A percentile compares a stretch with the other conserved stretches of the same genome.
Evolutionary conservation across 305 asterid species (phyloP).

Genomic region (Ilex paraguariensis): DNA sequence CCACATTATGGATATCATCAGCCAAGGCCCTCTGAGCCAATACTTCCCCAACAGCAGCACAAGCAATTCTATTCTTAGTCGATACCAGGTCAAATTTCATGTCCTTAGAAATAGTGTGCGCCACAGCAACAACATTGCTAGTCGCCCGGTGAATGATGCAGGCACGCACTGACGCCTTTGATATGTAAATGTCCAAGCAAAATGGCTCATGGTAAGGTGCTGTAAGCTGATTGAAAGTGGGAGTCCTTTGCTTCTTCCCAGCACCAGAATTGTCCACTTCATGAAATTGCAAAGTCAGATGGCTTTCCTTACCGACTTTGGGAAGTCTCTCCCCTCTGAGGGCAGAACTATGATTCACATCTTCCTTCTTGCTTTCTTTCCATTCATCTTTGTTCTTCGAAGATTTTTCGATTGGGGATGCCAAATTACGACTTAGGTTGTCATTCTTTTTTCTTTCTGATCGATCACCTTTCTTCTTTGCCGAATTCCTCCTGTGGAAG

Average conservation of each 20-base stretch:
- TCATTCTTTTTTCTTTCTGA: slow-evolving; percentile 29
- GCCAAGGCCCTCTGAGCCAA: slow-evolving; percentile 82
- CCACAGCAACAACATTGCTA: slow-evolving; percentile 73
- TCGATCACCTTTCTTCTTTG: slow-evolving; percentile 29
- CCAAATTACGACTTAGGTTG: slow-evolving; percentile 7
- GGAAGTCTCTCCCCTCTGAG: background rate
- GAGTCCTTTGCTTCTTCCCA: slow-evolving; percentile 53
- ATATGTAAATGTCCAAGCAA: slow-evolving; percentile 68
- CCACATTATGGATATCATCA: slow-evolving; percentile 53
- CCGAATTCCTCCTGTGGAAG: slow-evolving; percentile 53
- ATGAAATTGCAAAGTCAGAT: slow-evolving; percentile 17
- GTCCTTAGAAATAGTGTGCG: slow-evolving; percentile 87
- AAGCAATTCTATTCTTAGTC: slow-evolving; percentile 60
- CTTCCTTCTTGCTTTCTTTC: slow-evolving; percentile 24
- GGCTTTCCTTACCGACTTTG: slow-evolving; percentile 13
- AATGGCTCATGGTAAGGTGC: slow-evolving; percentile 83
- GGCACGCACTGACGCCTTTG: slow-evolving; percentile 73
- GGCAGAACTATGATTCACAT: background rate
- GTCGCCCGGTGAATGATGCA: slow-evolving; percentile 74
- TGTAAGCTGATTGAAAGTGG: slow-evolving; percentile 72
- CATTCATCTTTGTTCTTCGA: slow-evolving; percentile 17
- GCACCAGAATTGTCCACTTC: slow-evolving; percentile 20
- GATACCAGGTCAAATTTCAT: slow-evolving; percentile 75
- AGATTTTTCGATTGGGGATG: slow-evolving; percentile 19
- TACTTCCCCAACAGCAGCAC: slow-evolving; percentile 56